These are phyloP conservation scores for Dacryopinax spathularia DNA, from an alignment of 768 basidiomycete species.

Conservation along the genomic window DNA sequence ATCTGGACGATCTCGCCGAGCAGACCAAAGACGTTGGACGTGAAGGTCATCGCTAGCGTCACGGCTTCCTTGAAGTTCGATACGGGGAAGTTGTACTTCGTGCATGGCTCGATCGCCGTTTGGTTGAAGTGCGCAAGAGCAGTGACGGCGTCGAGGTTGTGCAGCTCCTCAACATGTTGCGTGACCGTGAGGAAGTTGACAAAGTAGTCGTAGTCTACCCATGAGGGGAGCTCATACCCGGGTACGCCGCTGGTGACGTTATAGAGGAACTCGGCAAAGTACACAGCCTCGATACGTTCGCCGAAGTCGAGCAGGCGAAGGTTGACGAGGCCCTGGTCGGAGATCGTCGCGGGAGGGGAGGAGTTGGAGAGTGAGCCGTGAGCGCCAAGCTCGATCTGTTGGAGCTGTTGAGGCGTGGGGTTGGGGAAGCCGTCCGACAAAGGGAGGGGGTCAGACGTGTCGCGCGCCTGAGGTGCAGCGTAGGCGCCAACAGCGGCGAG, in stretches of 20 bases:
- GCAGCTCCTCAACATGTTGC: neutral
- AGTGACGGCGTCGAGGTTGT: neutral
- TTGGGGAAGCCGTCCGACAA: neutral
- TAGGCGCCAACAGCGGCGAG: neutral
- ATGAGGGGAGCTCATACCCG: neutral
- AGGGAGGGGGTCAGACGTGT: neutral
- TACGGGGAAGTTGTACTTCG: slow-evolving; percentile 7
- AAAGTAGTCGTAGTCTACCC: slow-evolving; percentile 1
- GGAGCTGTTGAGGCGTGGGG: neutral
- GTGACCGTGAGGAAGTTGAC: slow-evolving; percentile 1
- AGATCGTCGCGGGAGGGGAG: neutral
- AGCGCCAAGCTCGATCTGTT: neutral
- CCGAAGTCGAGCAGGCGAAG: neutral
- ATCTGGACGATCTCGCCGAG: slow-evolving; percentile 4
- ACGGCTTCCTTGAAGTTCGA: slow-evolving; percentile 6
- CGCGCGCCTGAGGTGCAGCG: neutral
- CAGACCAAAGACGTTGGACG: slow-evolving; percentile 5
- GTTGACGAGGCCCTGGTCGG: neutral
- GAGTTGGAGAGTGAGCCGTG: neutral
- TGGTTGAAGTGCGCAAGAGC: neutral
- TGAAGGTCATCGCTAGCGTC: slow-evolving; percentile 9
- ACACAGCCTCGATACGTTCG: neutral
- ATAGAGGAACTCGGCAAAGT: neutral
- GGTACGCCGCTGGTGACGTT: neutral
- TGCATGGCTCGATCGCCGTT: neutral